A percentile compares a stretch with the other conserved stretches of the same genome.
Evolutionary conservation across 2,329 filamentous ascomycete species (phyloP).

Genomic region (Rutstroemia sp.): DNA sequence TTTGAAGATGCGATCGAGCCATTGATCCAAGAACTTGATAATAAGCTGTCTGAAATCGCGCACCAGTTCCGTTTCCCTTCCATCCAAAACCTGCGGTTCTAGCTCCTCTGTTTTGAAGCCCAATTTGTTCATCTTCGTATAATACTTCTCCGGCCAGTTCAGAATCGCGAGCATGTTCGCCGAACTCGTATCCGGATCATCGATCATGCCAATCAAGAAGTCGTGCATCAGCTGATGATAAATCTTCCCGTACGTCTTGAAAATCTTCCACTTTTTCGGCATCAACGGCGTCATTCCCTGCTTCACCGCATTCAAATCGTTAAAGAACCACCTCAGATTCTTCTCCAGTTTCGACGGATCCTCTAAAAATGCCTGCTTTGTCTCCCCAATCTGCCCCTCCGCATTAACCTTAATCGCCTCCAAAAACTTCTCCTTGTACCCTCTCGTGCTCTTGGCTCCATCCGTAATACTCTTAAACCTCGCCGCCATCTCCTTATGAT

Average conservation of each 20-base stretch:
- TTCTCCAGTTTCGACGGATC: conserved; percentile 82
- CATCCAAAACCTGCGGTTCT: conserved; percentile 79
- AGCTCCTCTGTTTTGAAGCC: conserved; percentile 73
- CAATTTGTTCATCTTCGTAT: conserved; percentile 88
- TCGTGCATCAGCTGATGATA: conserved; percentile 96
- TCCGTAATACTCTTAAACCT: conserved; percentile 94
- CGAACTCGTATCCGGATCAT: conserved; percentile 77
- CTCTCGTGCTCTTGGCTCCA: conserved; percentile 82
- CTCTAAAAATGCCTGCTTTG: conserved; percentile 66
- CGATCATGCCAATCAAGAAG: conserved; percentile 74
- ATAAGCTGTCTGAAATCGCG: conserved; percentile 93
- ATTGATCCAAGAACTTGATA: conserved; percentile 91
- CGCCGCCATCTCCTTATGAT: conserved; percentile 89
- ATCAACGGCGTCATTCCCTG: conserved; percentile 86
- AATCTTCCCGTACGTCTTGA: conserved; percentile 80
- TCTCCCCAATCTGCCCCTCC: conserved; percentile 51
- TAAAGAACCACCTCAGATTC: conserved; percentile 92
- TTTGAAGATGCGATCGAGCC: conserved; percentile 87
- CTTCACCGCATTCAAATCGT: conserved; percentile 91
- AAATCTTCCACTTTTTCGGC: conserved; percentile 95
- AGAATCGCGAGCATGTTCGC: conserved; percentile 87
- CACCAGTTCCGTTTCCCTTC: conserved; percentile 81
- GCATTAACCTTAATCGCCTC: conserved; percentile 58
- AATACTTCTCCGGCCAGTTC: conserved; percentile 93
- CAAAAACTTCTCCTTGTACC: conserved; percentile 95